Evolutionary conservation across 2,329 filamentous ascomycete species (phyloP).

Genomic region (Xylaria multiplex): DNA sequence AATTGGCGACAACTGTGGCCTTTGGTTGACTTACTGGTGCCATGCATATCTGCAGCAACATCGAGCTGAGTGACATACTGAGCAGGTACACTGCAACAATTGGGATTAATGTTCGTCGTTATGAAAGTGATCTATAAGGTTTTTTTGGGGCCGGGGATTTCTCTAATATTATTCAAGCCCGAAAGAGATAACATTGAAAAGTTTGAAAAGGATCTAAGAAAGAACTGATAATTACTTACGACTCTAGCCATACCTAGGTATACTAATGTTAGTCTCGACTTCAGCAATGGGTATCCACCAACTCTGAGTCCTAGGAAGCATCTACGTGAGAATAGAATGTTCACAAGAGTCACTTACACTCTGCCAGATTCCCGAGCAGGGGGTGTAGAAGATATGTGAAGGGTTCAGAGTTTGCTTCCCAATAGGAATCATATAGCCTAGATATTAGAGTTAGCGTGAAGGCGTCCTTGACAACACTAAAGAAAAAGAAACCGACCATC

Average conservation of each 20-base stretch:
- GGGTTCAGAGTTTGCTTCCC: slow-evolving; percentile 71
- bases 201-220: no score
- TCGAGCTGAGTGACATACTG: slow-evolving; percentile 69
- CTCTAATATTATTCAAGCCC: neutral
- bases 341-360: slow-evolving; percentile 37
- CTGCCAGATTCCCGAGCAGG: slow-evolving; percentile 80
- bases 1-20: neutral
- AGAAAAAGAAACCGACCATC: slow-evolving; percentile 32
- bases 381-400: slow-evolving; percentile 70
- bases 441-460: slow-evolving; percentile 6
- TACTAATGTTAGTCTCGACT: slow-evolving; percentile 31
- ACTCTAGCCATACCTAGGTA: slow-evolving; percentile 72
- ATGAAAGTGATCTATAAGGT: neutral
- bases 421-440: slow-evolving; percentile 66
- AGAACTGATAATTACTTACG: slow-evolving; percentile 39
- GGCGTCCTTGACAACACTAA: neutral
- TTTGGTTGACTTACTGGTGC: slow-evolving; percentile 54
- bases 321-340: neutral
- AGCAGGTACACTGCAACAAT: slow-evolving; percentile 54
- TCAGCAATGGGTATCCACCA: neutral
- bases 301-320: neutral
- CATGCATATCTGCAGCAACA: slow-evolving; percentile 66
- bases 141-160: neutral
- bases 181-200: neutral
- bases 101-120: neutral